Conservation (phyloP, 176 grass and related monocot species). For the Aegilops sharonensis region DNA sequence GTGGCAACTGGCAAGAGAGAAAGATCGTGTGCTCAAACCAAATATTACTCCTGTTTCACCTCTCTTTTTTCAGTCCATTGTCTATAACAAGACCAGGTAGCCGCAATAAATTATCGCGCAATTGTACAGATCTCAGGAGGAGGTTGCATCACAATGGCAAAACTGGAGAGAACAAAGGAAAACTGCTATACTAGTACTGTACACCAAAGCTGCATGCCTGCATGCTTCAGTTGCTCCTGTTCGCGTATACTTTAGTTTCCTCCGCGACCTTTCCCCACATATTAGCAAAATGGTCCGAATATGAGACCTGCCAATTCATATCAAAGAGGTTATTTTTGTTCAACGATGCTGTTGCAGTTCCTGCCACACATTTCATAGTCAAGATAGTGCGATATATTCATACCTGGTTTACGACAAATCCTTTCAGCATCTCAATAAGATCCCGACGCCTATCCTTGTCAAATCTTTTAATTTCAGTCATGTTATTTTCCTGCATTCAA, state of each 20-base stretch:
- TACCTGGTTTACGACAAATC: conserved; percentile 87
- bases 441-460: conserved; percentile 63
- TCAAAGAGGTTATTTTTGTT: not conserved
- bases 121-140: conserved; percentile 1
- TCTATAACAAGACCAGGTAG: not conserved
- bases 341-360: not conserved
- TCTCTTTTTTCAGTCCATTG: no score
- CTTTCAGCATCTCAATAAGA: conserved; percentile 86
- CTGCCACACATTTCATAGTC: not conserved
- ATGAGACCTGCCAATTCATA: conserved; percentile 42
- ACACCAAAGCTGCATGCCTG: not conserved
- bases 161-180: conserved; percentile 33
- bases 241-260: conserved; percentile 62
- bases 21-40: not conserved
- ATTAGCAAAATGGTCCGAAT: conserved; percentile 63
- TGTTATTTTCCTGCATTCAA: conserved; percentile 78
- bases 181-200: conserved; percentile 39
- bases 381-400: not conserved
- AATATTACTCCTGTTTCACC: not conserved
- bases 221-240: conserved; percentile 34
- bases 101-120: not conserved
- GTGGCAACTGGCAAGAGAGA: no score
- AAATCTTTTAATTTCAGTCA: conserved; percentile 72
- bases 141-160: conserved; percentile 31
- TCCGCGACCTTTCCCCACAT: conserved; percentile 84